Conservation (phyloP, 257 asterid species). For the Orobanche coerulescens region DNA sequence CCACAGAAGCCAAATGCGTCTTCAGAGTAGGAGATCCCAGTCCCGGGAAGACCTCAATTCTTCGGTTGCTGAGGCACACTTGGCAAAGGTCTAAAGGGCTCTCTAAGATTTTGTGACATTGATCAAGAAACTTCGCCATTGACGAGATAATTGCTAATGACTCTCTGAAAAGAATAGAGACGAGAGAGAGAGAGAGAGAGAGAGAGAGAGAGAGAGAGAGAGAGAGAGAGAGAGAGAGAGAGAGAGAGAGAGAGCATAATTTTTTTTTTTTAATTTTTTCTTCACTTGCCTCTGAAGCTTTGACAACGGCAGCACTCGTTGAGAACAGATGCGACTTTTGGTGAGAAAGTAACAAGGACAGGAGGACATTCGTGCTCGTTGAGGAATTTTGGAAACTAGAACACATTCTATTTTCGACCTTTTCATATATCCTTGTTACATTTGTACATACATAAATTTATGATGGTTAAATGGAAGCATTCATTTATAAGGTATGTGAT, state of each 20-base stretch:
- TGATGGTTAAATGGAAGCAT: constrained; percentile 15
- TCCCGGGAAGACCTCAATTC: constrained; percentile 84
- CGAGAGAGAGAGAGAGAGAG: not conserved
- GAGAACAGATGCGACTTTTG: not conserved
- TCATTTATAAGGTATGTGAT: too few species aligned
- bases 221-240: too few species aligned
- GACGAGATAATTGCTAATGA: not conserved
- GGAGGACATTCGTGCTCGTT: not conserved
- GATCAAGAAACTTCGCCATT: constrained; percentile 1
- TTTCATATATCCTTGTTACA: constrained; percentile 1
- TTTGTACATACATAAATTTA: constrained; percentile 20
- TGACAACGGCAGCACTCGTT: constrained; percentile 9
- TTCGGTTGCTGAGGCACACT: constrained; percentile 57
- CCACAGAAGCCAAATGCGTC: constrained; percentile 56
- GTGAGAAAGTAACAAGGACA: not conserved
- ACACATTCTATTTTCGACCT: constrained; percentile 5
- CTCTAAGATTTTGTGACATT: constrained; percentile 1
- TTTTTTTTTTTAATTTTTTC: too few species aligned
- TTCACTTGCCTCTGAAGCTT: constrained; percentile 8
- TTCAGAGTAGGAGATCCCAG: constrained; percentile 87
- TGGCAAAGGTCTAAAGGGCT: constrained; percentile 39
- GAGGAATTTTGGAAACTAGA: constrained; percentile 26
- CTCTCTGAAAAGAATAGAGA: not conserved
- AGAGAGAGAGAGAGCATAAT: too few species aligned
- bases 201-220: too few species aligned